Evolutionary conservation across 495 filamentous ascomycete species (phyloP).

Genomic region (Aspergillus heteromorphus): DNA sequence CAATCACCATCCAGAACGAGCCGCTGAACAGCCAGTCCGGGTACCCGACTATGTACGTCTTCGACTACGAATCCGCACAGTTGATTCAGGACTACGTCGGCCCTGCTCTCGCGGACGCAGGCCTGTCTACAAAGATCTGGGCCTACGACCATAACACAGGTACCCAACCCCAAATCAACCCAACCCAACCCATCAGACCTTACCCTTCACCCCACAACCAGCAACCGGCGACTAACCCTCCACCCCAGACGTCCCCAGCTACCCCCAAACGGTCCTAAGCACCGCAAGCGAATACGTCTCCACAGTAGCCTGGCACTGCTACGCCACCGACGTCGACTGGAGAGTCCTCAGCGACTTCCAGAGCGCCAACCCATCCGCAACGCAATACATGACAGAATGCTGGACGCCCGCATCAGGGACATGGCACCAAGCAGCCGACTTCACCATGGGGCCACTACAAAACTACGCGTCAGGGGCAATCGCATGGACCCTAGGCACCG

Average conservation of each 20-base stretch:
- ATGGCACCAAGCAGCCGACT: conserved; percentile 48
- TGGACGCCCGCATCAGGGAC: conserved; percentile 42
- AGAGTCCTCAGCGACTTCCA: conserved; percentile 45
- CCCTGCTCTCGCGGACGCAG: conserved; percentile 38
- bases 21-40: conserved; percentile 48
- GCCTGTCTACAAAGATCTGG: conserved; percentile 43
- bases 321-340: conserved; percentile 44
- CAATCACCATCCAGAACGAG: conserved; percentile 55
- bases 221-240: not conserved
- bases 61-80: conserved; percentile 41
- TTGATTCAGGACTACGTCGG: conserved; percentile 46
- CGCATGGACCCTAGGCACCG: conserved; percentile 51
- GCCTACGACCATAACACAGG: conserved; percentile 56
- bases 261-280: conserved; percentile 45
- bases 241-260: conserved; percentile 30
- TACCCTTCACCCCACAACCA: no score
- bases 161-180: conserved; percentile 6
- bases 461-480: conserved; percentile 50
- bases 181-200: not conserved
- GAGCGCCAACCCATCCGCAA: conserved; percentile 34
- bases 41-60: conserved; percentile 52
- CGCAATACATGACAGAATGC: conserved; percentile 58
- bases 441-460: conserved; percentile 51
- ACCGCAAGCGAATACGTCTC: conserved; percentile 37
- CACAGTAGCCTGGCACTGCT: conserved; percentile 54